Base-by-base conservation (phyloP, 108 stramenopile species). In the Nannochloropsis oceanica region DNA sequence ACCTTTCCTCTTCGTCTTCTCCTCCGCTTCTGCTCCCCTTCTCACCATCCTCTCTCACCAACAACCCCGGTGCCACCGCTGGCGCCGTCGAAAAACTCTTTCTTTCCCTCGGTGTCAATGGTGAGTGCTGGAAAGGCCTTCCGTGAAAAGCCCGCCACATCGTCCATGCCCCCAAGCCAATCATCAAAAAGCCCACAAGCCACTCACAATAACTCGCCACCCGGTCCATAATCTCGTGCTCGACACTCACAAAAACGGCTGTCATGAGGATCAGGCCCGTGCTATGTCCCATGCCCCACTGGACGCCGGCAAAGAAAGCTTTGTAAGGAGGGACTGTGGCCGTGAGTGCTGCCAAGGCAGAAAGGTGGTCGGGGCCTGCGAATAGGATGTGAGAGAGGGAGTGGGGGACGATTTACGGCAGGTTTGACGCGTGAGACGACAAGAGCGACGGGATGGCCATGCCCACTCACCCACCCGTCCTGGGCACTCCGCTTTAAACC, bases 211-310 rank as follows among this genome's bases (percentile, higher is more conserved):
- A 86, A n/a, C 83, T 44, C n/a, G 82, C 26, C n/a, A 42, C 26
- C 22, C 46, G 22, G 25, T 82, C 25, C 81, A 82, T 81, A 7
- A 86, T 9, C 25, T 86, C 86, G 44, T 82, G 81, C 26, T 86
- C 82, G n/a, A 86, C 27, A 50, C 25, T 26, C 43, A 86, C 82
- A 83, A 86, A 86, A 13, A 82, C 26, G 27, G 43, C 43, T 5
- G 86, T 81, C 22, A 86, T 82, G n/a, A 86, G 14, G 27, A 86
- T 81, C 13, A 86, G 81, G 26, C 86, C 86, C 20, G 86, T 34
- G n/a, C 81, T 82, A 59, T 86, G 86, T 14, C 86, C 86, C 24
- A 86, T 8, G 14, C 86, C 86, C 86, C 86, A 86, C 46, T 82
- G 86, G 25, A 86, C 44, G 13, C 86, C 86, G 24, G 82, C 42